Percentiles rank a stretch among this genome's conserved stretches.
Evolutionary conservation across 352 stramenopile genomes (phyloP).

Genomic region (Globisporangium barbulae): DNA sequence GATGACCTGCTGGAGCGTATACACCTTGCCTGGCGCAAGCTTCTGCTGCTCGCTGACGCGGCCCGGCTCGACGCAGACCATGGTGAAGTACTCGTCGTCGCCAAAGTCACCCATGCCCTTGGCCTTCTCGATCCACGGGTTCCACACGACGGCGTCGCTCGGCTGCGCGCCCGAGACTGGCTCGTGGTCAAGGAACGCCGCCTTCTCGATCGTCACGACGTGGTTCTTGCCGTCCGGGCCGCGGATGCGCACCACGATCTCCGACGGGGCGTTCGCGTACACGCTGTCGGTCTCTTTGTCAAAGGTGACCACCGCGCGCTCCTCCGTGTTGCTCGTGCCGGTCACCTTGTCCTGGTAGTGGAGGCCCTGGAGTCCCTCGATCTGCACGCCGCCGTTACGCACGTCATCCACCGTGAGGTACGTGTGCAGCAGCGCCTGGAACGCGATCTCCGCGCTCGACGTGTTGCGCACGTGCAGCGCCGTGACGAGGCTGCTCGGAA

Average conservation of each 20-base stretch:
- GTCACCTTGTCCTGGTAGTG: conserved; percentile 89
- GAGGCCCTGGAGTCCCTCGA: conserved; percentile 87
- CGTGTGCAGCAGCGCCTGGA: conserved; percentile 94
- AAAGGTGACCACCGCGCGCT: conserved; percentile 60
- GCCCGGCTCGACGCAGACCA: conserved; percentile 96
- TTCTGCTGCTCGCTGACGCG: conserved; percentile 68
- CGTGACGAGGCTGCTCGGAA: conserved; percentile 74
- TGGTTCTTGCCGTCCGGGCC: conserved; percentile 39
- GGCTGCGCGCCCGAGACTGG: conserved; percentile 26
- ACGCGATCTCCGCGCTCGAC: conserved; percentile 75
- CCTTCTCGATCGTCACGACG: conserved; percentile 76
- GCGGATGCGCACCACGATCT: conserved; percentile 67
- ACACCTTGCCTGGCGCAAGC: conserved; percentile 49
- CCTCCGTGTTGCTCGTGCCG: conserved; percentile 51
- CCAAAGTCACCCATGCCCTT: conserved; percentile 93
- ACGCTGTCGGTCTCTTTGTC: conserved; percentile 87
- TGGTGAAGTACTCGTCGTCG: conserved; percentile 92
- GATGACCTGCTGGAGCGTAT: conserved; percentile 68
- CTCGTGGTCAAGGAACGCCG: conserved; percentile 45
- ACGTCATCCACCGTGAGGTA: conserved; percentile 90
- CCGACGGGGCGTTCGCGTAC: conserved; percentile 69
- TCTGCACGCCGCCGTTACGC: conserved; percentile 41
- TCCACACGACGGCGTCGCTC: conserved; percentile 92
- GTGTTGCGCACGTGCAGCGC: conserved; percentile 91
- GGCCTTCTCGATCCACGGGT: conserved; percentile 93